Base-by-base conservation (phyloP, 495 filamentous ascomycete genomes). In the Podospora comata region DNA sequence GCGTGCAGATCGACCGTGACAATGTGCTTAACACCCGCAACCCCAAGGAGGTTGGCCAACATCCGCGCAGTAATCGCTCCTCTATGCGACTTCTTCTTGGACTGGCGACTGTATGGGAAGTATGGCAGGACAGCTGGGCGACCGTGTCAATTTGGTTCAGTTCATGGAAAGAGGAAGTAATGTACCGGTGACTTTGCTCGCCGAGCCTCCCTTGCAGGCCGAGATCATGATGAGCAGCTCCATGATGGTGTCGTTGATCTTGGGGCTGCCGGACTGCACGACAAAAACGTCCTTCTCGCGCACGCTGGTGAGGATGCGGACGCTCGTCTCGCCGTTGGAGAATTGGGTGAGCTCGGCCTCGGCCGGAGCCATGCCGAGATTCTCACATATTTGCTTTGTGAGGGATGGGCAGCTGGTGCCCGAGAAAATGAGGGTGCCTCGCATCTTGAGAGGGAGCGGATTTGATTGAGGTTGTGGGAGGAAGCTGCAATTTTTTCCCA, bases 211-310 rank as follows among this genome's bases (percentile, higher is more conserved):
- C 77, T 97, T 99, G 85, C 95, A 98, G 63, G 95, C 95, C 67
- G 92, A 94, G 73, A 98, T 97, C 90, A 99, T 94, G 79, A 99
- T 97, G 74, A 98, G 87, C 67, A 99, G 85, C 84, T 99, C 95
- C 91, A 99, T 97, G 74, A 99, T 91, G 70, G 91, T 94, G 80
- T 99, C 96, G 81, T 99, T 99, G 85, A 97, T 96, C 86, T 91
- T 94, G 73, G 86, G 84, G 79, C 96, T 97, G 65, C 95, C 95
- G 71, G 94, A 97, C 85, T 99, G 95, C 19, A 99, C 91, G 75
- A 99, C 93, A 80, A 98, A 99, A 67, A 99, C 93, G 86, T 99
- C 94, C 77, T 99, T 95, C 74, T 99, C 94, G 65, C 95, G 90
- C 62, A 99, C 92, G 64, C 94, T 97, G 56, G 91, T 92, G 77